Evolutionary conservation across 441 rosid species (phyloP).

Genomic region (Macaranga tanarius): DNA sequence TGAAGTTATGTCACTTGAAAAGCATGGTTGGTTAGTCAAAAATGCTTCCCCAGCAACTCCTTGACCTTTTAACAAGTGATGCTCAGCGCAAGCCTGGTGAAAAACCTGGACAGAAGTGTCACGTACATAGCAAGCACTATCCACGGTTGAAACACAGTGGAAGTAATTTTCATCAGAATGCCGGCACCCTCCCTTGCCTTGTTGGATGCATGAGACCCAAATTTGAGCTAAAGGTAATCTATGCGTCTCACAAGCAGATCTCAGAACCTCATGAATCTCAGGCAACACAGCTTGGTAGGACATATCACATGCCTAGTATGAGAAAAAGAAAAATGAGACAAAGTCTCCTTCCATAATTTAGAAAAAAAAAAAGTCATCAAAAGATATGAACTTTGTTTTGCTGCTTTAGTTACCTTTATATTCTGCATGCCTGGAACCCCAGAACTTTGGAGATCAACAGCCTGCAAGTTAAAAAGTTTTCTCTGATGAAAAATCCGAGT

Average conservation of each 20-base stretch:
- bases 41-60: constrained; percentile 88
- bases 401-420: constrained; percentile 48
- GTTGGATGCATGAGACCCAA: constrained; percentile 77
- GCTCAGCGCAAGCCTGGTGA: constrained; percentile 88
- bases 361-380: constrained; percentile 2
- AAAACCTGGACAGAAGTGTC: constrained; percentile 55
- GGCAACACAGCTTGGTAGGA: constrained; percentile 68
- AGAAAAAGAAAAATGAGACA: neutral
- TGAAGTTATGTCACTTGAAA: constrained; percentile 62
- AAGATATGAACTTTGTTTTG: constrained; percentile 4
- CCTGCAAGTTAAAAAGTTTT: constrained; percentile 41
- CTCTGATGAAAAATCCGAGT: constrained; percentile 2
- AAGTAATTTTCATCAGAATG: constrained; percentile 70
- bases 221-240: constrained; percentile 77
- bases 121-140: constrained; percentile 61
- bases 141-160: constrained; percentile 75
- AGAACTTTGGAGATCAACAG: constrained; percentile 78
- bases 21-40: constrained; percentile 82
- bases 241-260: constrained; percentile 69
- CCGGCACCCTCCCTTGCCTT: constrained; percentile 74
- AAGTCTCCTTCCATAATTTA: constrained; percentile 14
- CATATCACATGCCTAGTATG: constrained; percentile 44
- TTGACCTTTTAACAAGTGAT: constrained; percentile 89
- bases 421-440: constrained; percentile 38
- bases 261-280: constrained; percentile 71